phyloP scores from a whole-genome alignment of 2,329 filamentous ascomycete species.

The Beauveria asiatica region DNA sequence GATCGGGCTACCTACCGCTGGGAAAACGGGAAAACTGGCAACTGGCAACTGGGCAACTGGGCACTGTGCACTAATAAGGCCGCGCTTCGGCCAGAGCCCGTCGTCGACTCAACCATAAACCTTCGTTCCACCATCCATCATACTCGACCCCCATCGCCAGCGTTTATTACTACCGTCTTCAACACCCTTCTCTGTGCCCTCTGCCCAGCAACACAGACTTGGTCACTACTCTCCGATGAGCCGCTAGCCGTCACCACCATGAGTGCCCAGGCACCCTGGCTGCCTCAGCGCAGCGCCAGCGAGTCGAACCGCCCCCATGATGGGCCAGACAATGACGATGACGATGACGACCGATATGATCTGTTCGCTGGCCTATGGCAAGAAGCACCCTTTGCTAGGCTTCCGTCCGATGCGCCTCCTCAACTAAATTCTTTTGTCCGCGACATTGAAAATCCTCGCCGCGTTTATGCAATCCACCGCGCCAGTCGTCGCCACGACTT shows the following conservation, averaged over 20 bases:
- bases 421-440: conserved; percentile 48
- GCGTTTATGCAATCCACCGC: conserved; percentile 51
- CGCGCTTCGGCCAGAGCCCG: background rate
- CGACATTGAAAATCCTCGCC: conserved; percentile 52
- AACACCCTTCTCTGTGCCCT: background rate
- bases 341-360: conserved; percentile 32
- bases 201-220: background rate
- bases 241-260: background rate
- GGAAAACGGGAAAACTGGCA: background rate
- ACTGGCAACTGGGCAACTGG: background rate
- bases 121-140: background rate
- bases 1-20: background rate
- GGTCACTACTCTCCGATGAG: background rate
- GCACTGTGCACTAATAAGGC: conserved; percentile 5
- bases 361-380: conserved; percentile 53
- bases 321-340: conserved; percentile 18
- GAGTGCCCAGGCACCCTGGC: conserved; percentile 11
- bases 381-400: conserved; percentile 47
- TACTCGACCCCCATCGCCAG: background rate
- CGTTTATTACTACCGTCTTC: background rate
- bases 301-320: conserved; percentile 7
- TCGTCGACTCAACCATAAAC: background rate
- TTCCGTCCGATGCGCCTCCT: conserved; percentile 51
- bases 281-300: conserved; percentile 5
- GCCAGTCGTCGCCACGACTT: conserved; percentile 55